Evolutionary conservation across 2,329 filamentous ascomycete species (phyloP).

Genomic region (Cladophialophora psammophila): DNA sequence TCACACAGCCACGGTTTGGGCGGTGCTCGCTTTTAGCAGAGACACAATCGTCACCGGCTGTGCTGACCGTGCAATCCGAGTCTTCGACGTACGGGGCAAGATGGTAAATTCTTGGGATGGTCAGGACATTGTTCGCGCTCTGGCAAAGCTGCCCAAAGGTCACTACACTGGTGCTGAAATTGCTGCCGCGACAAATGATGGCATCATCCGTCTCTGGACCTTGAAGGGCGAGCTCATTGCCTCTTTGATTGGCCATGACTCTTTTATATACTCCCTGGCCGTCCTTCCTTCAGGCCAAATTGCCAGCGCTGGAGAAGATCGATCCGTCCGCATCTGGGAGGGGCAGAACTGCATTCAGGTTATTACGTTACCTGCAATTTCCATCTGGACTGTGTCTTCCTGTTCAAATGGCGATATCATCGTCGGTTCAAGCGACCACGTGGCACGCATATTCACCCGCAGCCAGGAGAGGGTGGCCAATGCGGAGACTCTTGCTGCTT

Average conservation of each 20-base stretch:
- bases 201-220: slow-evolving; percentile 85
- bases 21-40: slow-evolving; percentile 82
- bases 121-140: slow-evolving; percentile 83
- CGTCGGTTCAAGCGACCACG: slow-evolving; percentile 87
- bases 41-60: slow-evolving; percentile 85
- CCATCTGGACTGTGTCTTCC: slow-evolving; percentile 91
- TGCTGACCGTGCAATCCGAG: slow-evolving; percentile 86
- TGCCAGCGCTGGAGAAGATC: slow-evolving; percentile 89
- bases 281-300: slow-evolving; percentile 83
- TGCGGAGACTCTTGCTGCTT: slow-evolving; percentile 71
- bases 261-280: slow-evolving; percentile 88
- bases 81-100: slow-evolving; percentile 74
- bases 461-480: slow-evolving; percentile 73
- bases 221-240: slow-evolving; percentile 77
- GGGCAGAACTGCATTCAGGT: slow-evolving; percentile 86
- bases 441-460: slow-evolving; percentile 84
- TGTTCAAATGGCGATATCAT: slow-evolving; percentile 87
- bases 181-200: slow-evolving; percentile 93
- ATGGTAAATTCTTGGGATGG: slow-evolving; percentile 71
- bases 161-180: slow-evolving; percentile 89
- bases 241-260: slow-evolving; percentile 86
- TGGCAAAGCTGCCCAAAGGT: slow-evolving; percentile 77
- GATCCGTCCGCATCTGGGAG: slow-evolving; percentile 90
- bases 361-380: slow-evolving; percentile 95
- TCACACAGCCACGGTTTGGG: slow-evolving; percentile 86